Evolutionary conservation across 106 monocot species (phyloP), one percentile per base, ranked within the genome.

Genomic region (Platanthera guangdongensis): DNA sequence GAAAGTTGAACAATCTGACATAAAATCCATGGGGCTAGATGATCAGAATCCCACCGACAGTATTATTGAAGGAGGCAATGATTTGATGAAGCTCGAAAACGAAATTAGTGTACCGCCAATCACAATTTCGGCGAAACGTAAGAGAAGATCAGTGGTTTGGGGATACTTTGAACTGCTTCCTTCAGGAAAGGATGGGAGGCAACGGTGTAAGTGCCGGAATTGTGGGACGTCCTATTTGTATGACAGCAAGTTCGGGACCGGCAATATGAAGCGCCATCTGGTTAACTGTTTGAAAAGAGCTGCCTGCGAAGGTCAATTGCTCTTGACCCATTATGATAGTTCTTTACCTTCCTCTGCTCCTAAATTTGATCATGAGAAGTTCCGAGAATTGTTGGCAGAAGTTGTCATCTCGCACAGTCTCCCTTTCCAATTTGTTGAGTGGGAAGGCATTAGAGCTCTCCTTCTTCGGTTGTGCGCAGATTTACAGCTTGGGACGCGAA

Each of bases 351-450:
- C 55, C 2, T 51, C 32, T 25, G 8, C 51, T 74, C 47, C 59
- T 71, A 80, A 74, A 77, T 65, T 77, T 65, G 77, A 63, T 64
- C 63, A 55, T 25, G 63, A 67, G 16, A 77, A 65, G 63, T 77
- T 77, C 25, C 64, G 21, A 50, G 77, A 60, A 49, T 67, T 77
- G 9, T n/a, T 64, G 28, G 7, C 51, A 65, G 60, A 59, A 51
- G 62, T 48, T 49, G 60, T 77, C 10, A 64, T 77, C 16, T 59
- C 67, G 77, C 77, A 77, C 49, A 19, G 21, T 67, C 51, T 77
- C 5, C 62, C 62, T 16, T 77, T 77, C 60, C 46, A 77, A 64
- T 77, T 77, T 67, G 48, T 77, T 77, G 77, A 77, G 15, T 77
- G 67, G 62, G n/a, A 12, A 13, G 77, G 77, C 50, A 48, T 77